Conservation (phyloP, 192 early-diverging fungal genomes). For the Linnemannia elongata region DNA sequence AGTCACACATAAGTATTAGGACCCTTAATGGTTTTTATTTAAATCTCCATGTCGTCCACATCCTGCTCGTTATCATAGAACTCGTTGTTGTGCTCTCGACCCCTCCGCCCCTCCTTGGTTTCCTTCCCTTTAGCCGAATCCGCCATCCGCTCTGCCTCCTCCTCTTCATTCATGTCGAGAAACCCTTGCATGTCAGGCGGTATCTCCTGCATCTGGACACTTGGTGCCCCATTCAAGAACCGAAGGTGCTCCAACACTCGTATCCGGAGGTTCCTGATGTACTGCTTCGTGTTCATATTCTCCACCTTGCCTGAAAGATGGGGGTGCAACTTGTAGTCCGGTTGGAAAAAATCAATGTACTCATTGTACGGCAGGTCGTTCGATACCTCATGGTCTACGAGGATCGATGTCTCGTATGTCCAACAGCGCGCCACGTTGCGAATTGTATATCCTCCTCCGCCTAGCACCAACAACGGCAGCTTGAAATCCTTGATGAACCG, state of each 20-base stretch:
- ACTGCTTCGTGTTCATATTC: conserved; percentile 90
- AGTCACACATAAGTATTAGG: neutral
- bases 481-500: conserved; percentile 85
- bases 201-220: conserved; percentile 95
- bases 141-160: conserved; percentile 60
- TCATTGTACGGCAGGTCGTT: conserved; percentile 80
- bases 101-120: conserved; percentile 39
- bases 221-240: conserved; percentile 89
- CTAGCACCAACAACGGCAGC: conserved; percentile 84
- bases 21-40: neutral
- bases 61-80: conserved; percentile 49
- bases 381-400: conserved; percentile 80
- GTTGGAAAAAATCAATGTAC: conserved; percentile 88
- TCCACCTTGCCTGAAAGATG: conserved; percentile 84
- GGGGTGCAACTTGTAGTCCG: conserved; percentile 93
- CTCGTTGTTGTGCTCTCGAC: conserved; percentile 32
- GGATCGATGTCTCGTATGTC: conserved; percentile 92
- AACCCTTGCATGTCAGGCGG: conserved; percentile 74
- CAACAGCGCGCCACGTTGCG: conserved; percentile 94
- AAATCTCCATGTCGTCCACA: conserved; percentile 30
- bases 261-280: conserved; percentile 79
- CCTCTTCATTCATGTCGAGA: conserved; percentile 68
- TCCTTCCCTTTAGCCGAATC: conserved; percentile 44
- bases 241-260: conserved; percentile 90
- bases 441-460: conserved; percentile 94